Evolutionary conservation across 306 rosid species (phyloP), one percentile per base, ranked within the genome.

Genomic region (Vigna radiata): DNA sequence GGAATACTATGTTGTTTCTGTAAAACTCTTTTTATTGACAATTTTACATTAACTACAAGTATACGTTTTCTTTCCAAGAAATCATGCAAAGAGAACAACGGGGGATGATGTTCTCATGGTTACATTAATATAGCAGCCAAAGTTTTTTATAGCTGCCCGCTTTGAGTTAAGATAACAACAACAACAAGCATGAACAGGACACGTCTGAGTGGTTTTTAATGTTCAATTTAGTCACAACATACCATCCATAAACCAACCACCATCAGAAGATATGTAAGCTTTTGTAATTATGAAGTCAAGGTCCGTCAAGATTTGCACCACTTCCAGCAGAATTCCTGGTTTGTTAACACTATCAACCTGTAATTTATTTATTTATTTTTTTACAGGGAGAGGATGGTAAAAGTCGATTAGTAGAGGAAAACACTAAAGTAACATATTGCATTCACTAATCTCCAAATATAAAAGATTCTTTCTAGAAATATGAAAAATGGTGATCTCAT

Each of bases 191-290:
- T 63, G 68, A 54, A 46, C 62, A 18, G n/a, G 67, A 47, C 6
- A 65, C 14, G 56, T 33, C 8, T 27, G 17, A 10, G 41, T 49
- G 44, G 36, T 27, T 36, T 12, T 27, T 46, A 41, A 70, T 18
- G 54, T 56, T 64, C 23, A 56, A 48, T 48, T 70, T 63, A 70
- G 54, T 70, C 31, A 52, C 43, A 61, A 73, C 87, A 47, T 88
- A 92, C 93, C 93, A 78, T 91, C 97, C 98, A 93, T 89, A 85
- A 93, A 89, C 95, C 93, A 93, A 81, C 97, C 96, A 0, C 98
- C 97, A 69, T 91, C 96, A 29, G 95, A 90, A 73, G 95, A 93
- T 69, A 93, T 83, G 71, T 93, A 89, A 52, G 97, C 96, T 77
- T 93, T 93, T 33, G 95, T 87, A 76, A 93, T 91, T 73, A 83